Evolutionary conservation across 768 basidiomycete genomes (phyloP).

Genomic region (Mycena haematopus): DNA sequence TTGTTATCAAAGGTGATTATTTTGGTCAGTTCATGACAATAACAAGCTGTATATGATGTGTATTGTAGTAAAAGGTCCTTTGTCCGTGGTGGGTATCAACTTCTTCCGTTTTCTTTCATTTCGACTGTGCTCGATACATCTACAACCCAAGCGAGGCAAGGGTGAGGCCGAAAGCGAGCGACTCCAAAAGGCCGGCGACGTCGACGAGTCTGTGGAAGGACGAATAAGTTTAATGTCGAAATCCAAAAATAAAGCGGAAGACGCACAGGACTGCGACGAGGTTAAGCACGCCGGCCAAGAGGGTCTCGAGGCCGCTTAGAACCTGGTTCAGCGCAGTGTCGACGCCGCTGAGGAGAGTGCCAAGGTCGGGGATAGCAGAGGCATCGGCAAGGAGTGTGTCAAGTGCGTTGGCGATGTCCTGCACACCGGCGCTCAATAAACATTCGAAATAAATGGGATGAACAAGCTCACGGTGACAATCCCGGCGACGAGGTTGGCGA

Average conservation of each 20-base stretch:
- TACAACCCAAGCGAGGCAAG: background rate
- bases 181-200: conserved; percentile 5
- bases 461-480: conserved; percentile 32
- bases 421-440: background rate
- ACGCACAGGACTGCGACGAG: conserved; percentile 36
- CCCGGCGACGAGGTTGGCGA: conserved; percentile 35
- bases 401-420: conserved; percentile 34
- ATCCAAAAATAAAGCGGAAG: conserved; percentile 1
- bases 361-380: conserved; percentile 33
- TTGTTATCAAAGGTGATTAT: too few relatives aligned
- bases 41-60: too few relatives aligned
- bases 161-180: conserved; percentile 4
- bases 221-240: too few relatives aligned
- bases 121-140: conserved; percentile 13
- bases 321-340: conserved; percentile 27
- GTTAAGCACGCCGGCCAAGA: conserved; percentile 31
- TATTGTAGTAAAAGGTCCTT: conserved; percentile 2
- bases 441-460: background rate
- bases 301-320: background rate
- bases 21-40: too few relatives aligned
- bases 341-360: conserved; percentile 31
- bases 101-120: background rate
- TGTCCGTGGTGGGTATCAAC: background rate
- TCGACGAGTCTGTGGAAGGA: conserved; percentile 33
- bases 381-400: conserved; percentile 30